These are phyloP conservation scores for Stylonectria norvegica DNA, from an alignment of 2,329 filamentous ascomycete genomes.

Conservation along the genomic window DNA sequence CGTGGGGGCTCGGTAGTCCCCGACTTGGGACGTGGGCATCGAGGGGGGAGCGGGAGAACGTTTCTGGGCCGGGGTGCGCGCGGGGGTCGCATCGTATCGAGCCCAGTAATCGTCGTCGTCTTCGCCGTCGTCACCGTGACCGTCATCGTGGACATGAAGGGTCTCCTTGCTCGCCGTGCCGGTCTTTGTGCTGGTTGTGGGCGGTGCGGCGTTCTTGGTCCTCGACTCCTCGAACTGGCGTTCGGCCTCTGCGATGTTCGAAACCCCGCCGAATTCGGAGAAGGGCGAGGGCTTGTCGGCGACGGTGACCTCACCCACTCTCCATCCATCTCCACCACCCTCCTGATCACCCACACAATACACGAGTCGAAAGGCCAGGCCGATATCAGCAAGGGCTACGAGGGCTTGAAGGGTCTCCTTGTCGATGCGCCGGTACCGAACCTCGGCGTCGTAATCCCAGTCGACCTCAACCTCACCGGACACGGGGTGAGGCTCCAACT, in stretches of 20 bases:
- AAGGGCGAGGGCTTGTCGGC: slow-evolving; percentile 58
- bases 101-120: slow-evolving; percentile 80
- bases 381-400: slow-evolving; percentile 58
- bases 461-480: slow-evolving; percentile 77
- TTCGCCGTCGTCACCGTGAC: slow-evolving; percentile 51
- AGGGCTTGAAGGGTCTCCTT: slow-evolving; percentile 70
- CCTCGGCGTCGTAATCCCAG: slow-evolving; percentile 60
- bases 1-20: slow-evolving; percentile 29
- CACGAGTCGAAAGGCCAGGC: slow-evolving; percentile 62
- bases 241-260: slow-evolving; percentile 59
- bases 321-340: slow-evolving; percentile 63
- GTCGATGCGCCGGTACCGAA: slow-evolving; percentile 66
- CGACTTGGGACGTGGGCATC: slow-evolving; percentile 24
- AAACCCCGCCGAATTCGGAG: slow-evolving; percentile 47
- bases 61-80: slow-evolving; percentile 59
- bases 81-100: slow-evolving; percentile 69
- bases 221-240: slow-evolving; percentile 44
- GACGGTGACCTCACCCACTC: slow-evolving; percentile 65
- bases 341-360: slow-evolving; percentile 66
- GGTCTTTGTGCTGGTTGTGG: slow-evolving; percentile 12
- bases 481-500: slow-evolving; percentile 74
- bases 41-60: slow-evolving; percentile 57
- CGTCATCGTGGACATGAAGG: slow-evolving; percentile 12
- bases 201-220: slow-evolving; percentile 20
- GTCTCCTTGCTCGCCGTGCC: slow-evolving; percentile 8